These are phyloP conservation scores for Caryopteris hybrid DNA, from an alignment of 305 asterid species.

Conservation along the genomic window DNA sequence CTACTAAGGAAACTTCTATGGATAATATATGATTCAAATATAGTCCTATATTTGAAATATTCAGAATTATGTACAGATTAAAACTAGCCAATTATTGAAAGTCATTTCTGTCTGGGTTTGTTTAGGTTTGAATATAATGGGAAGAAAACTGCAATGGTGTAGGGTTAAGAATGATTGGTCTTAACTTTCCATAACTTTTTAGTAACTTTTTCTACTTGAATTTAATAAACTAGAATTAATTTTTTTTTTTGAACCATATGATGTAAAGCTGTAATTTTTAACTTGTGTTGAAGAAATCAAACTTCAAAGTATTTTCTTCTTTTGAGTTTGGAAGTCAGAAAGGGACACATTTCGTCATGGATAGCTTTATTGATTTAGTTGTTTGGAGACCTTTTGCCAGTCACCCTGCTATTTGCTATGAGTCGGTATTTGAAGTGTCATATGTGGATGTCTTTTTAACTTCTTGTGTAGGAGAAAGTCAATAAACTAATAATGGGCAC, in stretches of 20 bases:
- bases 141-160: no score
- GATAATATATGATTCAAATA: background rate
- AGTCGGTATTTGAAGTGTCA: background rate
- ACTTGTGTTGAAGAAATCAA: no score
- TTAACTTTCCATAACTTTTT: background rate
- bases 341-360: background rate
- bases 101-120: background rate
- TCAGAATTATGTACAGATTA: background rate
- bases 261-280: no score
- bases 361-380: background rate
- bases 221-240: no score
- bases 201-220: no score
- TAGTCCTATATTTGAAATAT: background rate
- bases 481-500: background rate
- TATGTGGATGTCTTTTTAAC: background rate
- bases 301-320: background rate
- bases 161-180: background rate
- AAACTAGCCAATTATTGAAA: background rate
- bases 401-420: background rate
- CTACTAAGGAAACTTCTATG: background rate
- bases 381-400: background rate
- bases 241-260: no score
- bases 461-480: background rate
- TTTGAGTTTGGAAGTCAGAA: background rate
- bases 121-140: background rate